Evolutionary conservation across 495 filamentous ascomycete species (phyloP).

Genomic region (Aspergillus kassunensis): DNA sequence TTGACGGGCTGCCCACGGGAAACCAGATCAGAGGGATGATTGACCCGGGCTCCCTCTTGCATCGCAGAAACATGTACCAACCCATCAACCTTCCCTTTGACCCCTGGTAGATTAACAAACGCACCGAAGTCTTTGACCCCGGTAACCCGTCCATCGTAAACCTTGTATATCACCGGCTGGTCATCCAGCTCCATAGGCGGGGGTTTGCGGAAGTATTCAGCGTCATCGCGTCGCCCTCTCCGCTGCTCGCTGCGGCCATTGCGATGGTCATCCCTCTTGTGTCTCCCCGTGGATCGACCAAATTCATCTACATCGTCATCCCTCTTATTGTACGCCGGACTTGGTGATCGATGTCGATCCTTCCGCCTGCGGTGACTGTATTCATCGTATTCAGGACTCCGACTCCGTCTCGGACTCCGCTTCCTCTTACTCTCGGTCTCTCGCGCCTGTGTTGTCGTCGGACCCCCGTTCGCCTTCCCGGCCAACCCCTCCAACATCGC

Average conservation of each 20-base stretch:
- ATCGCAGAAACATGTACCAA: constrained; percentile 97
- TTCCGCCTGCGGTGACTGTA: constrained; percentile 48
- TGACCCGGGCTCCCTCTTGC: constrained; percentile 79
- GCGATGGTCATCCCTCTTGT: constrained; percentile 39
- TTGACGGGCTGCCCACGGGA: constrained; percentile 79
- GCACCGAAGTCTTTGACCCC: constrained; percentile 93
- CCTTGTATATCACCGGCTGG: constrained; percentile 74
- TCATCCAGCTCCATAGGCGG: constrained; percentile 79
- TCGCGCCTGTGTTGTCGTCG: constrained; percentile 23
- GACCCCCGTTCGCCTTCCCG: constrained; percentile 49
- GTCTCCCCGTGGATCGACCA: constrained; percentile 45
- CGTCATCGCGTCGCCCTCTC: constrained; percentile 43
- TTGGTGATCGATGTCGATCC: constrained; percentile 49
- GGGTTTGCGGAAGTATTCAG: constrained; percentile 64
- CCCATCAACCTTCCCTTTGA: constrained; percentile 85
- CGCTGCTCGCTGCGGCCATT: constrained; percentile 39
- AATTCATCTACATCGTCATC: constrained; percentile 63
- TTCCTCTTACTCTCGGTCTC: constrained; percentile 19
- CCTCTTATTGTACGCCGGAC: constrained; percentile 41
- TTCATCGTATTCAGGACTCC: constrained; percentile 66
- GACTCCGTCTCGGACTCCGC: constrained; percentile 61
- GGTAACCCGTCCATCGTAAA: constrained; percentile 86
- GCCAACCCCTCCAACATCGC: constrained; percentile 84
- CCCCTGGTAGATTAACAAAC: constrained; percentile 87
- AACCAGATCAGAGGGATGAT: constrained; percentile 86